Percentiles rank a stretch among this genome's conserved stretches.
phyloP scores from a whole-genome alignment of 441 rosid species.

The Bocquillonia castaneifolia region DNA sequence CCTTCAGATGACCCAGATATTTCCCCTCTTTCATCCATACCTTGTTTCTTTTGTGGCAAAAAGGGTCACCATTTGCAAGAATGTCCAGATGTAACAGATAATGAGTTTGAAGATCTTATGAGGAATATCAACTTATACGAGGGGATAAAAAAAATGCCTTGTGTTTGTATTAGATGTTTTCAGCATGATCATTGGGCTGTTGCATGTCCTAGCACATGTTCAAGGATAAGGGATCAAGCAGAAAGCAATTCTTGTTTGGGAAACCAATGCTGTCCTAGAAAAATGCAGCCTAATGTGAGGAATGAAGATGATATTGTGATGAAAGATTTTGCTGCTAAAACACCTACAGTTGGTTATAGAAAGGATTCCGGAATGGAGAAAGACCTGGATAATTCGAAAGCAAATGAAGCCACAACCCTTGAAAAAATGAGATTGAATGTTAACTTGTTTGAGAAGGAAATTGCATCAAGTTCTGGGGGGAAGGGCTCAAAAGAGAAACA shows the following conservation, averaged over 20 bases:
- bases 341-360: conserved; percentile 9
- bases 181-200: conserved; percentile 78
- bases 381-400: conserved; percentile 16
- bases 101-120: conserved; percentile 54
- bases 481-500: conserved; percentile 32
- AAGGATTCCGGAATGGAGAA: conserved; percentile 18
- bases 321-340: conserved; percentile 11
- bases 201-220: conserved; percentile 47
- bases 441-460: conserved; percentile 16
- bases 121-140: conserved; percentile 35
- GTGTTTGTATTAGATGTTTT: conserved; percentile 63
- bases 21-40: conserved; percentile 26
- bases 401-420: conserved; percentile 23
- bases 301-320: conserved; percentile 15
- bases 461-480: conserved; percentile 34
- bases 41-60: conserved; percentile 71
- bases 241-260: conserved; percentile 18
- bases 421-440: conserved; percentile 19
- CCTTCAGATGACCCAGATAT: conserved; percentile 35
- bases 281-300: conserved; percentile 19
- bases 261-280: conserved; percentile 19
- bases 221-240: conserved; percentile 16
- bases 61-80: conserved; percentile 55
- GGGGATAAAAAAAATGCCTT: conserved; percentile 36
- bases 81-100: conserved; percentile 56